Evolutionary conservation across 345 rosid species (phyloP).

Genomic region (Salix udensis): DNA sequence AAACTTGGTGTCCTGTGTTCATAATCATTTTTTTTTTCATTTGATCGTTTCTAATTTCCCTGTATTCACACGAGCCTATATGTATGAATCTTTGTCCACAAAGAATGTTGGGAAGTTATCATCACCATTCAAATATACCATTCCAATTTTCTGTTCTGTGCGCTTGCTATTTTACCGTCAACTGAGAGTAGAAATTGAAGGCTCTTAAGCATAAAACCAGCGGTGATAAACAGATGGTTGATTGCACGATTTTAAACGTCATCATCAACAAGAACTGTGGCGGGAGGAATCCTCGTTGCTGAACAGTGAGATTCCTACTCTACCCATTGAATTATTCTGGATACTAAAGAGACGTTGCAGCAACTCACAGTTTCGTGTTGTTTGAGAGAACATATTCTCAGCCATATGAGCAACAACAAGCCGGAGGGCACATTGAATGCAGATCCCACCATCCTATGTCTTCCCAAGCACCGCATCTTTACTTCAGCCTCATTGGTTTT

Average conservation of each 20-base stretch:
- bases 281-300: neutral
- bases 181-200: neutral
- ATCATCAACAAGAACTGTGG: neutral
- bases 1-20: neutral
- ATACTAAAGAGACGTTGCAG: neutral
- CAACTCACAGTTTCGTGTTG: neutral
- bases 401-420: neutral
- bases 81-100: too few species aligned
- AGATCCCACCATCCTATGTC: slow-evolving; percentile 48
- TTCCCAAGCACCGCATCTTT: slow-evolving; percentile 82
- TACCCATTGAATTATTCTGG: too few species aligned
- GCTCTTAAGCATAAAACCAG: neutral
- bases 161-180: neutral
- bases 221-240: neutral
- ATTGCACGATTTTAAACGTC: neutral
- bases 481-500: slow-evolving; percentile 87
- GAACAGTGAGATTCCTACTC: too few species aligned
- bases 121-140: too few species aligned
- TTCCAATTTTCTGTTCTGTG: neutral
- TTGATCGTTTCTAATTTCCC: too few species aligned
- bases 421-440: neutral
- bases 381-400: neutral
- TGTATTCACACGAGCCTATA: too few species aligned
- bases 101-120: too few species aligned
- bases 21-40: neutral